phyloP scores from a whole-genome alignment of 176 grass and related monocot genomes.

The Oryza coarctata region DNA sequence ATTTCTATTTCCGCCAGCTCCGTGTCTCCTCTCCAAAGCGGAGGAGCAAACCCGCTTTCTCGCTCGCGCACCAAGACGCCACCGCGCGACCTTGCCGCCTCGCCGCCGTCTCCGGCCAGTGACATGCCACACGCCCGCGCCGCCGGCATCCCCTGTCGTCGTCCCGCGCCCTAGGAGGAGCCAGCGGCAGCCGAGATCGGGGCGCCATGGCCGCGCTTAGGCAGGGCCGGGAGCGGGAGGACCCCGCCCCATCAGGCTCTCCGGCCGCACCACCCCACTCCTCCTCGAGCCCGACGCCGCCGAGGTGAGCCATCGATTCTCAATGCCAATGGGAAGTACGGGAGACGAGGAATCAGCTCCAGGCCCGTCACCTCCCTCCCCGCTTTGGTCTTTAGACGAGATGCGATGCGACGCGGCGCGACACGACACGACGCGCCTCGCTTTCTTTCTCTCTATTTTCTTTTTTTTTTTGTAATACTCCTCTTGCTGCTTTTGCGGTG shows the following conservation, averaged over 20 bases:
- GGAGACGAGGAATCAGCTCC: not conserved
- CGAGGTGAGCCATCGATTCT: constrained; percentile 25
- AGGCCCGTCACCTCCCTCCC: not conserved
- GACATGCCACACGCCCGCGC: not conserved
- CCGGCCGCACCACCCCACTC: constrained; percentile 54
- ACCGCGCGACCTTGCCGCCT: no score
- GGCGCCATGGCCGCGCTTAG: constrained; percentile 42
- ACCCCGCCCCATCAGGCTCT: constrained; percentile 72
- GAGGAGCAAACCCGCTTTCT: no score
- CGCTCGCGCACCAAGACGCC: no score
- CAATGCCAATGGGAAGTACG: not conserved
- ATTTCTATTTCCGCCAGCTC: no score
- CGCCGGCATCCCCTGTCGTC: not conserved
- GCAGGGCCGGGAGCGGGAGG: constrained; percentile 21
- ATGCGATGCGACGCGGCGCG: not conserved
- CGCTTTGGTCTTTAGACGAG: not conserved
- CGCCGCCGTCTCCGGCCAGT: not conserved
- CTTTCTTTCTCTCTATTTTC: not conserved
- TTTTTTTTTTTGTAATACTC: constrained; percentile 27
- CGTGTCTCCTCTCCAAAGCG: no score
- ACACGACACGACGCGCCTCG: not conserved
- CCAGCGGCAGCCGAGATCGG: not conserved
- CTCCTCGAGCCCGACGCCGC: not conserved
- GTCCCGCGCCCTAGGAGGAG: not conserved
- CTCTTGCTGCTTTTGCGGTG: constrained; percentile 1